A percentile compares a stretch with the other conserved stretches of the same genome.
Conservation (phyloP, 2,329 filamentous ascomycete species). For the Pseudogymnoascus sp. region DNA sequence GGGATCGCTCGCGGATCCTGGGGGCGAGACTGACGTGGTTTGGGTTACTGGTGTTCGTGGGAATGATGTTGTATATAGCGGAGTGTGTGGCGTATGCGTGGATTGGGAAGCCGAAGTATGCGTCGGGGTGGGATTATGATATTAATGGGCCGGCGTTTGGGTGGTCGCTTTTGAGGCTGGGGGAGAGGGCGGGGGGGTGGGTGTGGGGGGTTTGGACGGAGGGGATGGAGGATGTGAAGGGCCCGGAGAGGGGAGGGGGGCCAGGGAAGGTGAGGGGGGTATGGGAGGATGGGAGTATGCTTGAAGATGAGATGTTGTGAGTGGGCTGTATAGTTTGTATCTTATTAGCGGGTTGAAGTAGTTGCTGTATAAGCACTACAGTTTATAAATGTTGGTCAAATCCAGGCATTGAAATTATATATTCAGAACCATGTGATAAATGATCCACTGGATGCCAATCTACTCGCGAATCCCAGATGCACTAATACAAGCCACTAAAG, state of each 20-base stretch:
- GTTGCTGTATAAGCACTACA: slow-evolving; percentile 36
- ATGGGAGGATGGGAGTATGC: slow-evolving; percentile 9
- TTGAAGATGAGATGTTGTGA: slow-evolving; percentile 1
- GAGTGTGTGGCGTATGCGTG: neutral
- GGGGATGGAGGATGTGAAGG: neutral
- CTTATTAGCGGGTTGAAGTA: slow-evolving; percentile 28
- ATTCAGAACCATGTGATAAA: neutral
- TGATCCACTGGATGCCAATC: too few species aligned
- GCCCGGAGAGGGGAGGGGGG: neutral
- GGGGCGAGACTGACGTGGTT: slow-evolving; percentile 22
- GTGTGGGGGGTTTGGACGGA: neutral
- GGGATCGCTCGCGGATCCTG: slow-evolving; percentile 12
- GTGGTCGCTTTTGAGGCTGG: neutral
- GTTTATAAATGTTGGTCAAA: slow-evolving; percentile 41
- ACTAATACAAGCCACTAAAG: neutral
- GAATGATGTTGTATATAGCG: neutral
- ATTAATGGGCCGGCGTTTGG: neutral
- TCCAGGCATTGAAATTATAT: slow-evolving; percentile 22
- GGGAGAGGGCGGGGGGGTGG: neutral
- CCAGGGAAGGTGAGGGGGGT: neutral
- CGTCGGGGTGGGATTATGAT: neutral
- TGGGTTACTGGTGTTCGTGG: slow-evolving; percentile 16
- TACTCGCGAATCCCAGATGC: neutral
- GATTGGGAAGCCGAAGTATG: neutral
- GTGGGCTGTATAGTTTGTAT: neutral